Evolutionary conservation across 1,284 basidiomycete genomes (phyloP).

Genomic region (Hypsizygus ulmarius): DNA sequence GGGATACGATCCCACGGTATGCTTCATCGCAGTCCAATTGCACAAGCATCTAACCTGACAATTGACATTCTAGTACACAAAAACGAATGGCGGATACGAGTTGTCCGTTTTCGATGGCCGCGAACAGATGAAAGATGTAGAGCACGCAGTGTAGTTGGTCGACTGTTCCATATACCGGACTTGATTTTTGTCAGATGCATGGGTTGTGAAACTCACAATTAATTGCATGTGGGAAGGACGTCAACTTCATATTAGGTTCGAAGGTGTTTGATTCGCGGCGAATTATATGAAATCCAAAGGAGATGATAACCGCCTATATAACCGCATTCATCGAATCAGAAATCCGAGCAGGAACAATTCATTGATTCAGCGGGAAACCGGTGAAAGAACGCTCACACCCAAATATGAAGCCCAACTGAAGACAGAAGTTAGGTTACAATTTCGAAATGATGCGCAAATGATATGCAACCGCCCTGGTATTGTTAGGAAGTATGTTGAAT

Average conservation of each 20-base stretch:
- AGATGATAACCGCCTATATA: no score
- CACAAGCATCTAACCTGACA: background rate
- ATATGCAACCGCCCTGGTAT: no score
- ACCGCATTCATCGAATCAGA: no score
- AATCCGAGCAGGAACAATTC: no score
- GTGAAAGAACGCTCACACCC: no score
- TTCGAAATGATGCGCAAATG: no score
- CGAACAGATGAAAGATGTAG: background rate
- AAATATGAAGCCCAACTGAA: background rate
- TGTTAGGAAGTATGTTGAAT: no score
- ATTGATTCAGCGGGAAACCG: no score
- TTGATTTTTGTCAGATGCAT: background rate
- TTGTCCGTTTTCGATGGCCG: constrained; percentile 8
- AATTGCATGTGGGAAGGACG: background rate
- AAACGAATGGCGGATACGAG: constrained; percentile 9
- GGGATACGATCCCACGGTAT: constrained; percentile 10
- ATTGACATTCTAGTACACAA: constrained; percentile 2
- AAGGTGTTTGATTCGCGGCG: background rate
- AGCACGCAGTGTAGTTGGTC: constrained; percentile 1
- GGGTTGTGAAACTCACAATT: background rate
- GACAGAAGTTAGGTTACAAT: no score
- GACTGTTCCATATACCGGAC: background rate
- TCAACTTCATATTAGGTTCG: background rate
- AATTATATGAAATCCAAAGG: no score
- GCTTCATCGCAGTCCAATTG: background rate